Evolutionary conservation across 2,329 filamentous ascomycete genomes (phyloP), one percentile per base, ranked within the genome.

Genomic region (Cadophora gregata): DNA sequence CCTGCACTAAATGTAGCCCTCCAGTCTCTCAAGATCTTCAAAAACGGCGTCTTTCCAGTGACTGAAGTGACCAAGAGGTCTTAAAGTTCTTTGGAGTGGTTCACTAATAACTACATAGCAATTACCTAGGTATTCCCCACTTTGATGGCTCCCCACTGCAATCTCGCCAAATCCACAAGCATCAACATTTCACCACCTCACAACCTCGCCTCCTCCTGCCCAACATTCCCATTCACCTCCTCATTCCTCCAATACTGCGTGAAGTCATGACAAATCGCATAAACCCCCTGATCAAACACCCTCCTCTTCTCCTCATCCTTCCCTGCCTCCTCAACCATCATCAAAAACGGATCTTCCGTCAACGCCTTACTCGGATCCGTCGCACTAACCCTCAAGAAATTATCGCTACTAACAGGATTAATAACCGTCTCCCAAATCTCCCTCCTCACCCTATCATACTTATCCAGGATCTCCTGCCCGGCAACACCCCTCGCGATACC

Each of bases 331-430:
- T 68, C 66, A 77, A 74, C 78, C 42, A 78, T 62, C 59, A 73
- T 64, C 16, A 81, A 75, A 59, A 80, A 80, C 7, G 75, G 69
- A 67, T 81, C 80, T 8, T 77, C 75, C n/a, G 79, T 75, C 8
- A 74, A 62, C 1, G 77, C 77, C 7, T 65, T 76, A 31, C 80
- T 75, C 0, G 79, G 75, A 69, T 81, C 78, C 60, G 77, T 76
- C 25, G 60, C 74, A 70, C 56, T 71, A 12, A 80, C 69, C 1
- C 79, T 74, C 14, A 73, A 68, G 55, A 81, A 76, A 63, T 83
- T 83, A 38, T 78, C 78, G 50, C 80, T 72, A 2, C 78, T 79
- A 47, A 79, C 73, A 1, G 79, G 77, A 68, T 81, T 75, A 36
- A 81, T 78, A 9, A 79, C 73, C 3, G 77, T 74, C 4, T 73